A percentile compares a stretch with the other conserved stretches of the same genome.
Evolutionary conservation across 371 early-diverging fungal species (phyloP).

Genomic region (Aphelidium insulamus): DNA sequence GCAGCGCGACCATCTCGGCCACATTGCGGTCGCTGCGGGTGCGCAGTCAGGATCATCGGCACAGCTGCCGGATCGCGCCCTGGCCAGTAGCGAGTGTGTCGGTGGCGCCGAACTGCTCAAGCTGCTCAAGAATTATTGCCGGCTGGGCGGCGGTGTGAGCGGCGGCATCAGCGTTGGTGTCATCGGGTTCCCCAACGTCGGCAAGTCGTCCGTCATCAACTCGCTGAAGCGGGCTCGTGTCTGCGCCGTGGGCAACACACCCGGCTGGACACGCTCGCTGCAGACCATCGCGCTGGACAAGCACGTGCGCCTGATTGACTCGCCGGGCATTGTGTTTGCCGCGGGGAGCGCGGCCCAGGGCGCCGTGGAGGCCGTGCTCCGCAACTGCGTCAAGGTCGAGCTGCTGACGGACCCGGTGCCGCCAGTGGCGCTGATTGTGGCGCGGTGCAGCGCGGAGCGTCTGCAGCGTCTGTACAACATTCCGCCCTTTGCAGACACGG

Average conservation of each 20-base stretch:
- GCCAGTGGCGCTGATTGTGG: conserved; percentile 74
- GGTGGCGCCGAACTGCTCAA: conserved; percentile 78
- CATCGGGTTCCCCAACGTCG: conserved; percentile 98
- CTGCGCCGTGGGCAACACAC: conserved; percentile 84
- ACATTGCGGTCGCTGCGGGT: no score
- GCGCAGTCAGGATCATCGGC: no score
- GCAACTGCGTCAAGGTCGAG: conserved; percentile 89
- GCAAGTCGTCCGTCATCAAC: conserved; percentile 96
- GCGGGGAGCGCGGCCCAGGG: conserved; percentile 26
- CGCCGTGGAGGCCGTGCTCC: conserved; percentile 57
- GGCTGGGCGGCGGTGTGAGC: conserved; percentile 68
- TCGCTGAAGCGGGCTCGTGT: conserved; percentile 82
- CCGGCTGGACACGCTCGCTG: conserved; percentile 86
- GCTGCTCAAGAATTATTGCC: conserved; percentile 86
- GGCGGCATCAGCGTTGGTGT: conserved; percentile 93
- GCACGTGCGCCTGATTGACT: conserved; percentile 87
- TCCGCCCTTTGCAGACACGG: conserved; percentile 42
- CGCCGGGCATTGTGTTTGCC: conserved; percentile 97
- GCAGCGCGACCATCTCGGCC: conserved; percentile 69
- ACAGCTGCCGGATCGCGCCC: conserved; percentile 23
- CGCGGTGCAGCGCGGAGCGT: conserved; percentile 47
- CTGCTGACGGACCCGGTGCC: conserved; percentile 74
- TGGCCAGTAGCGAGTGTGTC: conserved; percentile 39
- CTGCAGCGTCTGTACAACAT: conserved; percentile 58
- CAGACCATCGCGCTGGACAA: conserved; percentile 92